Evolutionary conservation across 2,329 filamentous ascomycete genomes (phyloP), one percentile per base, ranked within the genome.

Genomic region (Ophiostoma tasmaniense): DNA sequence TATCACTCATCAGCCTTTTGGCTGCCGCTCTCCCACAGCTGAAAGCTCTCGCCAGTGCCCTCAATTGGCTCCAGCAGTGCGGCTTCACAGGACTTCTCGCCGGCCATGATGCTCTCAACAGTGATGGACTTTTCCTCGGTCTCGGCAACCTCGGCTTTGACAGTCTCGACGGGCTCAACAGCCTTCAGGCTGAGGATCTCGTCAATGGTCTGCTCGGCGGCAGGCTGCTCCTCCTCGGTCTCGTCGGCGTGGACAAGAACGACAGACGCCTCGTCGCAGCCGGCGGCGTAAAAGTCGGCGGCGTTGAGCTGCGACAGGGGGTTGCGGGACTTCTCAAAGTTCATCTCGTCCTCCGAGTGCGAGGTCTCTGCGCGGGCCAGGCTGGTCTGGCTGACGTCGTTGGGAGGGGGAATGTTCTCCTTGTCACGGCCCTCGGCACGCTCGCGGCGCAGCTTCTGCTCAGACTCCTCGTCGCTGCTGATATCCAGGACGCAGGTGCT

Each of bases 401-500:
- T 85, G 2, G 80, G 77, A 1, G 94, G 94, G 4, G 94, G 91
- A 22, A 97, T 87, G 76, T 99, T 99, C 81, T 99, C 94, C 82
- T 99, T 99, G 75, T 92, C 91, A 39, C 87, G 83, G 64, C 86
- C 84, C 73, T 91, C 85, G 39, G 82, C 82, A 73, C 82, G 77
- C 76, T 83, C 84, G 73, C 79, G 79, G 66, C 75, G 80, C 61
- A 83, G 79, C 75, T 85, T 85, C 66, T 81, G 83, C 75, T 85
- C 83, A 35, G 80, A 85, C 78, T 93, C 90, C 77, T 97, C 93
- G 74, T 97, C 93, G 28, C 92, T 93, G 73, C 88, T 92, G 75
- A 98, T 92, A 76, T 98, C 94, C 3, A 98, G 85, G 0, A 90
- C 88, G 72, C 90, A 89, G 8, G 94, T 94, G 69, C 90, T 90